A percentile compares a stretch with the other conserved stretches of the same genome.
Evolutionary conservation across 2,329 filamentous ascomycete species (phyloP).

Genomic region (Madurella mycetomatis): DNA sequence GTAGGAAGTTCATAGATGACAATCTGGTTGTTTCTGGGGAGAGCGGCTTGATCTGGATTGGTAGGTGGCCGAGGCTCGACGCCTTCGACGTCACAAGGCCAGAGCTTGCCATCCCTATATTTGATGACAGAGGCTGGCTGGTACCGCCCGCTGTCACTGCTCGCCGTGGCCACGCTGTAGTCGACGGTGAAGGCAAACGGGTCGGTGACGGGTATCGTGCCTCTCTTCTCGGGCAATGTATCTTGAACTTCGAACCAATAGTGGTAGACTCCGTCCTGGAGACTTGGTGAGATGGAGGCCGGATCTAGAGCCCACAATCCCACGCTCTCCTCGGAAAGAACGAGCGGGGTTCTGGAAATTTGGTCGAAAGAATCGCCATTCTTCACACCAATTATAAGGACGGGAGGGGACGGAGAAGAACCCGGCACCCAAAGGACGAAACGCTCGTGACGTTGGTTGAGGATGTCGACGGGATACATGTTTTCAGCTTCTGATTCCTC

Average conservation of each 20-base stretch:
- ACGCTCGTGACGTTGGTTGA: slow-evolving; percentile 11
- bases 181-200: slow-evolving; percentile 26
- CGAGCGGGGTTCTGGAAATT: slow-evolving; percentile 29
- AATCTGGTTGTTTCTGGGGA: slow-evolving; percentile 25
- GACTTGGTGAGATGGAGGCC: slow-evolving; percentile 7
- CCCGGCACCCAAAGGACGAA: slow-evolving; percentile 27
- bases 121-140: slow-evolving; percentile 25
- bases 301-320: slow-evolving; percentile 39
- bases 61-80: slow-evolving; percentile 5
- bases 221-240: slow-evolving; percentile 10
- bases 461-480: slow-evolving; percentile 14
- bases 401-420: slow-evolving; percentile 4
- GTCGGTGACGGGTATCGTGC: slow-evolving; percentile 17
- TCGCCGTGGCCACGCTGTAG: slow-evolving; percentile 14
- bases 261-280: slow-evolving; percentile 19
- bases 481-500: neutral
- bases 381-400: slow-evolving; percentile 19
- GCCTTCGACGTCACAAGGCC: slow-evolving; percentile 23
- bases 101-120: slow-evolving; percentile 16
- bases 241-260: slow-evolving; percentile 24
- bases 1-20: slow-evolving; percentile 27
- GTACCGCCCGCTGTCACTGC: neutral
- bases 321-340: slow-evolving; percentile 40
- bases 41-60: neutral
- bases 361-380: slow-evolving; percentile 7